Base-by-base conservation (phyloP, 2,329 filamentous ascomycete species). In the Stagonosporopsis chrysanthemi region DNA sequence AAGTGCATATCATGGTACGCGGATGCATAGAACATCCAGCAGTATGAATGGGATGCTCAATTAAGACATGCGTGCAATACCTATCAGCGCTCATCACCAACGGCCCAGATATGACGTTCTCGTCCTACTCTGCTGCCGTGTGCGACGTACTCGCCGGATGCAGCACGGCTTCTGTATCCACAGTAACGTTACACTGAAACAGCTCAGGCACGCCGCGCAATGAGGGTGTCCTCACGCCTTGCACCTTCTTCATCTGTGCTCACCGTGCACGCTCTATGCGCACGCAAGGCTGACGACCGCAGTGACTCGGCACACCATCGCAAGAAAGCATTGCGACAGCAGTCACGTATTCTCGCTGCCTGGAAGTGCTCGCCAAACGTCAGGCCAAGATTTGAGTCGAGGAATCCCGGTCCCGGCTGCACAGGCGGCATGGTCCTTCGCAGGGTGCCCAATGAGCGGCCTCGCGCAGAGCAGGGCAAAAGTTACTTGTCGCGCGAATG, bases 91-190 rank as follows among this genome's bases (percentile, higher is more conserved):
- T 38, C 31, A 28, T 22, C 12, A 6, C 29, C 28, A 28, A 22
- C 19, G 17, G 23, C 76, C 78, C 45, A 84, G 70, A 1, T 78
- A 75, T 5, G 77, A 75, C 36, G 88, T 71, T 28, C 86, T 75
- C 1, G 57, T 77, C 63, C 78, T 87, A 76, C 1, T 64, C 78
- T 5, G 81, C 82, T 2, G 75, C 58, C 0, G 71, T 78, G 15
- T 88, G 78, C 19, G 81, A 81, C 19, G 19, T 19, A 19, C 4
- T 75, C 66, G 0, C 79, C 73, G 4, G 80, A 65, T 44, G 39
- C 49, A 43, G 42, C 54, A 57, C 54, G 22, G 44, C 48, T 36
- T 36, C 38, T 33, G 28, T 52, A 15, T 40, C 43, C 54, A 57
- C 48, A 57, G 4, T 24, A 33, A 38, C 26, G 54, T 48, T 52